Conservation (phyloP, 495 filamentous ascomycete genomes). For the Aspergillus mulundensis region DNA sequence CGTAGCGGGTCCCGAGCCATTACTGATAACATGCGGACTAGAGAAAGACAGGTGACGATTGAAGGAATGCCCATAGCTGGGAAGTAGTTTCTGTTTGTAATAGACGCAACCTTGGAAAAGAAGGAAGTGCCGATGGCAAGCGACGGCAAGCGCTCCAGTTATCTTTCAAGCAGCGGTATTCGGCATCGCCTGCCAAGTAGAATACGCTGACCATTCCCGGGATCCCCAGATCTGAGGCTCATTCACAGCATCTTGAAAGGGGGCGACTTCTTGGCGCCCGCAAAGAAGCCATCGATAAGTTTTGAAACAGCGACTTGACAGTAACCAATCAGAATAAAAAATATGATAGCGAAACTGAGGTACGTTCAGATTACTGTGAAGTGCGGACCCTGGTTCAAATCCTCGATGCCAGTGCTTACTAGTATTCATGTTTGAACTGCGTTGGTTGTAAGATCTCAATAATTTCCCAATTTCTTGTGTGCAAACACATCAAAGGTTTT, state of each 20-base stretch:
- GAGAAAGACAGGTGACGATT: not conserved
- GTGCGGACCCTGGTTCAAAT: no score
- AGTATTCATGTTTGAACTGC: no score
- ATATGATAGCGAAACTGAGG: no score
- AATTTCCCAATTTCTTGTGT: no score
- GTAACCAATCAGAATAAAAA: not conserved
- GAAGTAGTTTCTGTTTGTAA: conserved; percentile 21
- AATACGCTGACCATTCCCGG: no score
- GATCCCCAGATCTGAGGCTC: not conserved
- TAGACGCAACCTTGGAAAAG: no score
- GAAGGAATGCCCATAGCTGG: not conserved
- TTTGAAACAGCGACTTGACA: not conserved
- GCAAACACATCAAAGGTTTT: no score
- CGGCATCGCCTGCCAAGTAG: not conserved
- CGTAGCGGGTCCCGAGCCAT: not conserved
- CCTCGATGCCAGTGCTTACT: no score
- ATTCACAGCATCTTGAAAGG: not conserved
- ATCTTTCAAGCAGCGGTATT: not conserved
- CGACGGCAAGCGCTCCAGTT: conserved; percentile 24
- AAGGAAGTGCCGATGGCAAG: conserved; percentile 20
- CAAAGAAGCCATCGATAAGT: not conserved
- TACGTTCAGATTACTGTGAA: no score
- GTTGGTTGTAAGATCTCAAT: no score
- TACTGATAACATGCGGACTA: not conserved
- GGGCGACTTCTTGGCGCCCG: not conserved